These are phyloP conservation scores for Macrophomina phaseolina DNA, from an alignment of 2,329 filamentous ascomycete genomes.

Conservation along the genomic window DNA sequence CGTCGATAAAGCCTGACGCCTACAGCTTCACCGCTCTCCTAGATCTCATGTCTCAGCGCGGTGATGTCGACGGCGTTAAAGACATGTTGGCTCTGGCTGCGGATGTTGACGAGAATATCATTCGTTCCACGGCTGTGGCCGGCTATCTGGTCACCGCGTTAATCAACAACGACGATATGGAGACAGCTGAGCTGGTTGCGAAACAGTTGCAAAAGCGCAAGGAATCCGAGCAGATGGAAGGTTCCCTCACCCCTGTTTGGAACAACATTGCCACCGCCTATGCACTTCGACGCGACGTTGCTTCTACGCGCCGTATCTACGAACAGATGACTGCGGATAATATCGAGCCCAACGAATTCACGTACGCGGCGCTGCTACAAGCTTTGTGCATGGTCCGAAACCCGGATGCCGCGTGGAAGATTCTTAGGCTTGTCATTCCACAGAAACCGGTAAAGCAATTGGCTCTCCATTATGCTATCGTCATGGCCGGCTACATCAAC, in stretches of 20 bases:
- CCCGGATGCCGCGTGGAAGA: constrained; percentile 61
- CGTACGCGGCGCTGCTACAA: constrained; percentile 67
- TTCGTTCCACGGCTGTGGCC: constrained; percentile 5
- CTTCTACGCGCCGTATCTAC: constrained; percentile 60
- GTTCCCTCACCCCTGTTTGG: constrained; percentile 71
- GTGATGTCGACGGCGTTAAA: constrained; percentile 73
- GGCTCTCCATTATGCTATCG: constrained; percentile 59
- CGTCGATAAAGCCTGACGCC: constrained; percentile 60
- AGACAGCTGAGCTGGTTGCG: constrained; percentile 56
- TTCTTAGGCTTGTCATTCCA: constrained; percentile 59
- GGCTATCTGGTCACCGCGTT: constrained; percentile 68
- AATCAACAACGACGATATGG: constrained; percentile 53
- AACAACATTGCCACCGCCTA: constrained; percentile 76
- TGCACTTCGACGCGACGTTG: constrained; percentile 66
- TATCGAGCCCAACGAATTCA: constrained; percentile 61
- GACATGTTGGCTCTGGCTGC: constrained; percentile 67
- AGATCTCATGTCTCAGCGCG: constrained; percentile 70
- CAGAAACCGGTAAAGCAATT: constrained; percentile 51
- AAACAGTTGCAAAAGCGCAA: constrained; percentile 28
- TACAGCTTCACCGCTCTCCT: constrained; percentile 77
- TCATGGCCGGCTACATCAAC: constrained; percentile 57
- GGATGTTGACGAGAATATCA: constrained; percentile 2
- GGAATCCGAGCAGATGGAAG: constrained; percentile 52
- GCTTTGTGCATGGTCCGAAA: constrained; percentile 59
- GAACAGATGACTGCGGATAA: constrained; percentile 59